A percentile compares a stretch with the other conserved stretches of the same genome.
phyloP scores from a whole-genome alignment of 805 yeast genomes.

The Myxozyma neglecta region DNA sequence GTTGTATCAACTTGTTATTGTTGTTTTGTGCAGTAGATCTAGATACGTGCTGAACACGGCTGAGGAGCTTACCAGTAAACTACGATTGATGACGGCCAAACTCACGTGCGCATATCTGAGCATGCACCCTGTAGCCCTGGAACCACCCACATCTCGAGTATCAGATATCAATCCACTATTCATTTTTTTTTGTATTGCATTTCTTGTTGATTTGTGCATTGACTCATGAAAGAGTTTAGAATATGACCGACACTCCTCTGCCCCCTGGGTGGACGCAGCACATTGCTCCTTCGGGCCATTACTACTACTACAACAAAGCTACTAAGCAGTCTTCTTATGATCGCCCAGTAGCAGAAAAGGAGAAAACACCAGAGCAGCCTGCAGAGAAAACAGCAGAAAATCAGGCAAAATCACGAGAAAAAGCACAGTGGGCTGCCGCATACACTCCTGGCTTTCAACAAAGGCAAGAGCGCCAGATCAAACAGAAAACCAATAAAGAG shows the following conservation, averaged over 20 bases:
- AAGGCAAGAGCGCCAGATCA: background rate
- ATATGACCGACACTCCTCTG: constrained; percentile 8
- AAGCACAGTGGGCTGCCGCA: constrained; percentile 5
- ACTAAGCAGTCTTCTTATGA: constrained; percentile 46
- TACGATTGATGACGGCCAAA: background rate
- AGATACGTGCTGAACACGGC: background rate
- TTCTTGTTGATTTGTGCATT: too few species aligned
- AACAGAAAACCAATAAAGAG: constrained; percentile 15
- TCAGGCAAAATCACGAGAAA: background rate
- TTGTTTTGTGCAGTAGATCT: background rate
- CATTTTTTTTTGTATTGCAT: too few species aligned
- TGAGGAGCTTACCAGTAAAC: background rate
- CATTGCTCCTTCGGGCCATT: constrained; percentile 44
- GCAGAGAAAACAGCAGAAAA: background rate
- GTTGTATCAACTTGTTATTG: constrained; percentile 27
- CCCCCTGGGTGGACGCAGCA: constrained; percentile 45
- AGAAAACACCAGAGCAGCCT: background rate
- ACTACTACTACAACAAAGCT: constrained; percentile 44
- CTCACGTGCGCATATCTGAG: background rate
- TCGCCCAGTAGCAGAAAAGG: constrained; percentile 36
- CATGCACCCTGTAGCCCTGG: background rate
- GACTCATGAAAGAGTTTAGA: background rate
- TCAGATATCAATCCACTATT: background rate
- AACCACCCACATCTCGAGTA: background rate
- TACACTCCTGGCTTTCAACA: constrained; percentile 1